A percentile compares a stretch with the other conserved stretches of the same genome.
Evolutionary conservation across 2,329 filamentous ascomycete species (phyloP).

Genomic region (Aureobasidium leucospermi): DNA sequence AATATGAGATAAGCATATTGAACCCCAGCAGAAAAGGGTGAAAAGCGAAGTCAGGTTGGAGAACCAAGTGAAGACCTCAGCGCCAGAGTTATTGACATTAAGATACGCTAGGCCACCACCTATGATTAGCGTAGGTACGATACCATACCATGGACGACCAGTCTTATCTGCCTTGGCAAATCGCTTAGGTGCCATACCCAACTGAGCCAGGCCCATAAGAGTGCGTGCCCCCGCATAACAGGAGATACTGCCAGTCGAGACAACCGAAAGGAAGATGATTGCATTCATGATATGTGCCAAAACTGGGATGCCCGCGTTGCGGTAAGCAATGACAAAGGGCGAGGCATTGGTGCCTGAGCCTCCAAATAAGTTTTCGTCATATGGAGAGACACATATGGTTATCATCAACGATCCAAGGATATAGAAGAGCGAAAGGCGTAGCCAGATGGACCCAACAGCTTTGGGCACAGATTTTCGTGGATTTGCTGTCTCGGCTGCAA

Average conservation of each 20-base stretch:
- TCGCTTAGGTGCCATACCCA: constrained; percentile 35
- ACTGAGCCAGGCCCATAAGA: constrained; percentile 37
- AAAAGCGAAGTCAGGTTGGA: constrained; percentile 63
- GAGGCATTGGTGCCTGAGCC: constrained; percentile 31
- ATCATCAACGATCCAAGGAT: no score
- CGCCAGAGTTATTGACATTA: constrained; percentile 30
- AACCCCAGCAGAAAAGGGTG: constrained; percentile 65
- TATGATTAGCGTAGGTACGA: constrained; percentile 22
- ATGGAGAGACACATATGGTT: constrained; percentile 1
- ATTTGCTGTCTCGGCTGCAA: constrained; percentile 45
- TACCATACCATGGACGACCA: constrained; percentile 32
- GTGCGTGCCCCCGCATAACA: constrained; percentile 40
- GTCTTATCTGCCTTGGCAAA: constrained; percentile 26
- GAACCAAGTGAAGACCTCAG: constrained; percentile 39
- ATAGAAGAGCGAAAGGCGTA: constrained; percentile 14
- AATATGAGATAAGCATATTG: constrained; percentile 63
- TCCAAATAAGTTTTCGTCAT: constrained; percentile 26
- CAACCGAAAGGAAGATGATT: constrained; percentile 41
- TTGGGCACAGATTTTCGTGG: constrained; percentile 32
- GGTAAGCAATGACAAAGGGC: constrained; percentile 54
- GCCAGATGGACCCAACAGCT: constrained; percentile 13
- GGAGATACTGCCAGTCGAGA: constrained; percentile 39
- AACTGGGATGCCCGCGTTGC: constrained; percentile 20
- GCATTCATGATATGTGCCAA: constrained; percentile 44
- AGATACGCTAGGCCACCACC: constrained; percentile 33